A percentile compares a stretch with the other conserved stretches of the same genome.
These are phyloP conservation scores for thale cress (Arabidopsis thaliana) DNA, from an alignment of 345 rosid genomes.

Conservation along the genomic window DNA sequence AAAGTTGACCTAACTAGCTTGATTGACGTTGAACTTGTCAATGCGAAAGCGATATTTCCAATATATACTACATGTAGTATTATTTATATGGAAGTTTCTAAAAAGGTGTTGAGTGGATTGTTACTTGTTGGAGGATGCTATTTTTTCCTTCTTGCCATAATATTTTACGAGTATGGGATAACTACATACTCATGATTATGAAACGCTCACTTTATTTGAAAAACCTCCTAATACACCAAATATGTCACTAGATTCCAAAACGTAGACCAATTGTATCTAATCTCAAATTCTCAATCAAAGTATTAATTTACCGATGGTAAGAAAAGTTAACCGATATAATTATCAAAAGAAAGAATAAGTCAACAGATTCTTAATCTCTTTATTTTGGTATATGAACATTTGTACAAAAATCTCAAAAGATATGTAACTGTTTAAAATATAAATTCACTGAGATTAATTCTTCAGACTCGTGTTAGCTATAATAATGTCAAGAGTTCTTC, in stretches of 20 bases:
- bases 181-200: neutral
- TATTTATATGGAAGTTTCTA: neutral
- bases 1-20: constrained; percentile 12
- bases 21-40: constrained; percentile 41
- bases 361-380: neutral
- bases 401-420: neutral
- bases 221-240: neutral
- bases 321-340: too few relatives aligned
- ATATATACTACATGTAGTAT: neutral
- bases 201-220: neutral
- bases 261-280: neutral
- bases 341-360: neutral
- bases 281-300: neutral
- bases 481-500: neutral
- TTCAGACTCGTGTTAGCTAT: neutral
- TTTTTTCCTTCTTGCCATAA: neutral
- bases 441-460: neutral
- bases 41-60: constrained; percentile 28
- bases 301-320: too few relatives aligned
- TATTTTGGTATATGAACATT: neutral
- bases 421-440: neutral
- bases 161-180: neutral
- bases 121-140: constrained; percentile 28
- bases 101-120: constrained; percentile 32
- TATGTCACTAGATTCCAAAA: neutral